These are phyloP conservation scores for Aspergillus bombycis DNA, from an alignment of 2,329 filamentous ascomycete species.

Conservation along the genomic window DNA sequence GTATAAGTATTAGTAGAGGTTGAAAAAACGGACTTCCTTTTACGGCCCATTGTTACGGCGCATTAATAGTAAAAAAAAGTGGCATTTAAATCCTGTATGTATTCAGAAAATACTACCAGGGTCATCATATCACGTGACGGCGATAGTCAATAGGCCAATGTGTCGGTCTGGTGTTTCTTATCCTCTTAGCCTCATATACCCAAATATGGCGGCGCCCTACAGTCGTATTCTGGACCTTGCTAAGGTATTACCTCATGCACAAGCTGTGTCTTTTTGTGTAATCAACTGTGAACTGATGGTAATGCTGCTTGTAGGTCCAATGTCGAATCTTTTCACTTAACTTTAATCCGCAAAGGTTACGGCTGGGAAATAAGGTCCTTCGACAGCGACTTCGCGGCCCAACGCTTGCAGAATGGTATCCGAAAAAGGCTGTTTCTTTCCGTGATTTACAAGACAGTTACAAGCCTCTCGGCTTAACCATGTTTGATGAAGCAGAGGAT, in stretches of 20 bases:
- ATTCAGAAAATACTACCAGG: too few relatives aligned
- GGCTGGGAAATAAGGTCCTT: constrained; percentile 89
- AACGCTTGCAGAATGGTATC: constrained; percentile 83
- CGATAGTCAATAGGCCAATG: neutral
- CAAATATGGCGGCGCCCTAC: constrained; percentile 55
- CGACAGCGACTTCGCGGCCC: constrained; percentile 87
- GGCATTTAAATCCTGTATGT: neutral
- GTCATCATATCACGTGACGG: neutral
- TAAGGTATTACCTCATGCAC: constrained; percentile 61
- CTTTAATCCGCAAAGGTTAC: constrained; percentile 81
- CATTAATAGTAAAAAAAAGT: neutral
- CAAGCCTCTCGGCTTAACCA: constrained; percentile 63
- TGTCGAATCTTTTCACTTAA: constrained; percentile 89
- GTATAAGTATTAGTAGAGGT: neutral
- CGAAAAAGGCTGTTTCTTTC: constrained; percentile 71
- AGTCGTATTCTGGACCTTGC: constrained; percentile 68
- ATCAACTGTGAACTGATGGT: neutral
- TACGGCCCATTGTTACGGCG: constrained; percentile 30
- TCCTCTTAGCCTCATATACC: neutral
- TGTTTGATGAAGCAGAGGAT: constrained; percentile 76
- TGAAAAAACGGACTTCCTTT: constrained; percentile 26
- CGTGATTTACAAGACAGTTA: constrained; percentile 74
- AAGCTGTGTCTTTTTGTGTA: neutral
- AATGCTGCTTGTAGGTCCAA: constrained; percentile 65
- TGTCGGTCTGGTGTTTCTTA: neutral